phyloP scores from a whole-genome alignment of 768 basidiomycete species.

The Thelephora ganbajun region DNA sequence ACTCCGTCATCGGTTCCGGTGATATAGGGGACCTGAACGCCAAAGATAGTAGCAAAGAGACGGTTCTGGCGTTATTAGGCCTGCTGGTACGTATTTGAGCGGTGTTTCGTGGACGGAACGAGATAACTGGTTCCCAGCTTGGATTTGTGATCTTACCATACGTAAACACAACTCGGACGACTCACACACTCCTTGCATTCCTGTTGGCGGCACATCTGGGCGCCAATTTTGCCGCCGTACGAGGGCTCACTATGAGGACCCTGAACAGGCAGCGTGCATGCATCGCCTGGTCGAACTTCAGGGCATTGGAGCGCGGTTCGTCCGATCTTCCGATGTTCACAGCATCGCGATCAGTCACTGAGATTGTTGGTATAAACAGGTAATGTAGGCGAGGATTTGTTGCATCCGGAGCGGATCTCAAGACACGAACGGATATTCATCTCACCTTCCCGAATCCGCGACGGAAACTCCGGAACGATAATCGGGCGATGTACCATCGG shows the following conservation, averaged over 20 bases:
- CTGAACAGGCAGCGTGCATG: conserved; percentile 46
- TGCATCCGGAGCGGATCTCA: conserved; percentile 26
- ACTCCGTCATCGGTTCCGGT: conserved; percentile 30
- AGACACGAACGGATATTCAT: conserved; percentile 31
- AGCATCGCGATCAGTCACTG: neutral
- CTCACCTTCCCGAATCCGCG: conserved; percentile 23
- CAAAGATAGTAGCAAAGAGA: conserved; percentile 62
- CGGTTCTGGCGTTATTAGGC: conserved; percentile 49
- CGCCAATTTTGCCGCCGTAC: conserved; percentile 48
- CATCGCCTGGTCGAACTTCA: conserved; percentile 36
- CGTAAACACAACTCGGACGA: conserved; percentile 31
- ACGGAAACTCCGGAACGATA: conserved; percentile 17
- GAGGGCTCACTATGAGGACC: conserved; percentile 38
- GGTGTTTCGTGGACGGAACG: neutral
- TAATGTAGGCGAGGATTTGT: conserved; percentile 6
- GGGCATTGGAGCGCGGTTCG: conserved; percentile 8
- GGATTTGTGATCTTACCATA: conserved; percentile 47
- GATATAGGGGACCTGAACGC: conserved; percentile 62
- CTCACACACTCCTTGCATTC: conserved; percentile 34
- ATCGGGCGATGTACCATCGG: conserved; percentile 40
- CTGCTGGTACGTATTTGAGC: conserved; percentile 37
- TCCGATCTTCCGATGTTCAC: neutral
- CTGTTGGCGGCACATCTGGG: conserved; percentile 40
- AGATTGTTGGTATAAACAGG: conserved; percentile 1
- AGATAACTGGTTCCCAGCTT: conserved; percentile 23